These are phyloP conservation scores for Rhypophila decipiens DNA, from an alignment of 495 filamentous ascomycete genomes.

Conservation along the genomic window DNA sequence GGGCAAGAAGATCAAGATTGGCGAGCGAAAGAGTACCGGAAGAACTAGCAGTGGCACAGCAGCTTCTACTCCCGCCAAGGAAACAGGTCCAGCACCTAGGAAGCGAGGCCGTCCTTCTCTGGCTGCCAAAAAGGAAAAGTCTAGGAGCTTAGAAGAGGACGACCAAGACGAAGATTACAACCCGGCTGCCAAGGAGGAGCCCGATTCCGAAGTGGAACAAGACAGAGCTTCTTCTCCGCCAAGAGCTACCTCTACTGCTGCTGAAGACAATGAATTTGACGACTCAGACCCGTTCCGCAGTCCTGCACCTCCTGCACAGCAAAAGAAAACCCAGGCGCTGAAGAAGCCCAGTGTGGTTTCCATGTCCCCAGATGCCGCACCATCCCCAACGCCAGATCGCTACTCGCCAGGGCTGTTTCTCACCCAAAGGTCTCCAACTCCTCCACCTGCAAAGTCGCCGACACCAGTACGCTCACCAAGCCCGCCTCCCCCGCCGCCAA, in stretches of 20 bases:
- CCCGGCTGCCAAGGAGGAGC: conserved; percentile 18
- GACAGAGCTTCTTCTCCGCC: no score
- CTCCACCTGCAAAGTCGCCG: neutral
- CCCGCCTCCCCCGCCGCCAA: neutral
- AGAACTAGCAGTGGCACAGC: neutral
- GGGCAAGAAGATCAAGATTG: conserved; percentile 40
- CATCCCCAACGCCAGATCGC: neutral
- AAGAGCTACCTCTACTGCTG: no score
- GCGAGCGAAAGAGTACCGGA: conserved; percentile 12
- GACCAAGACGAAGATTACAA: conserved; percentile 30
- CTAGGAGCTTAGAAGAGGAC: conserved; percentile 12
- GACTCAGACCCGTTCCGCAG: neutral
- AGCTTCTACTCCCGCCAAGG: neutral
- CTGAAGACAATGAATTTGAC: neutral
- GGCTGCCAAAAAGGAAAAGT: neutral
- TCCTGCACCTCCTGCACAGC: neutral
- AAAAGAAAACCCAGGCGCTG: no score
- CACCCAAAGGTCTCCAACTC: neutral
- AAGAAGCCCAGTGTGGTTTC: no score
- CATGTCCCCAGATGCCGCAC: no score
- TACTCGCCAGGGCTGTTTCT: neutral
- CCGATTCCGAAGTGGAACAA: conserved; percentile 5
- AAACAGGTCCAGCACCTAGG: neutral
- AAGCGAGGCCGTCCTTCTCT: conserved; percentile 1
- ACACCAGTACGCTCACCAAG: conserved; percentile 5